Conservation (phyloP, 257 asterid genomes). For the Fraxinus cuspidata region DNA sequence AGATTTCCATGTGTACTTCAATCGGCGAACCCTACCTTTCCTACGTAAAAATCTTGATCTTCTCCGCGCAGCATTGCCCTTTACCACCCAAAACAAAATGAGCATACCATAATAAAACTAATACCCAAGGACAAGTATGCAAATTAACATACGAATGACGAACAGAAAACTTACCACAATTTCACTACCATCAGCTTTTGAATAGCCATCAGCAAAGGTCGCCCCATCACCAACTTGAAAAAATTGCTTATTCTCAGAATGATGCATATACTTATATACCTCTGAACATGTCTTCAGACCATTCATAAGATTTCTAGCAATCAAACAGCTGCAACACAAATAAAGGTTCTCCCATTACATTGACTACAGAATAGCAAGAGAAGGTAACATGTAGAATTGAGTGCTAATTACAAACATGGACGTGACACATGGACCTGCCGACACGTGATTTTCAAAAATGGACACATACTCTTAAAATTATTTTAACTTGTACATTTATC, state of each 20-base stretch:
- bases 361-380: slow-evolving; percentile 10
- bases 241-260: slow-evolving; percentile 52
- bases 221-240: slow-evolving; percentile 52
- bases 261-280: slow-evolving; percentile 77
- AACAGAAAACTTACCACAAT: slow-evolving; percentile 51
- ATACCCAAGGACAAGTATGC: slow-evolving; percentile 10
- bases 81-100: slow-evolving; percentile 19
- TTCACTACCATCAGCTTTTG: slow-evolving; percentile 72
- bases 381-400: slow-evolving; percentile 3
- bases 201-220: slow-evolving; percentile 53
- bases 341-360: slow-evolving; percentile 28
- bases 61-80: slow-evolving; percentile 86
- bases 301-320: slow-evolving; percentile 87
- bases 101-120: slow-evolving; percentile 12
- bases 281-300: slow-evolving; percentile 84
- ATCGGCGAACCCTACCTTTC: slow-evolving; percentile 88
- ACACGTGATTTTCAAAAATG: not conserved
- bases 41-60: slow-evolving; percentile 87
- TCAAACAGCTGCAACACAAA: slow-evolving; percentile 79
- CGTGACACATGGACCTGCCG: not conserved
- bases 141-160: slow-evolving; percentile 10
- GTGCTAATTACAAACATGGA: not conserved
- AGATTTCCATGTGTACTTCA: slow-evolving; percentile 90
- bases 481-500: not conserved
- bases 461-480: not conserved